These are phyloP conservation scores for Penicillium sp. DNA, from an alignment of 2,329 filamentous ascomycete genomes.

Conservation along the genomic window DNA sequence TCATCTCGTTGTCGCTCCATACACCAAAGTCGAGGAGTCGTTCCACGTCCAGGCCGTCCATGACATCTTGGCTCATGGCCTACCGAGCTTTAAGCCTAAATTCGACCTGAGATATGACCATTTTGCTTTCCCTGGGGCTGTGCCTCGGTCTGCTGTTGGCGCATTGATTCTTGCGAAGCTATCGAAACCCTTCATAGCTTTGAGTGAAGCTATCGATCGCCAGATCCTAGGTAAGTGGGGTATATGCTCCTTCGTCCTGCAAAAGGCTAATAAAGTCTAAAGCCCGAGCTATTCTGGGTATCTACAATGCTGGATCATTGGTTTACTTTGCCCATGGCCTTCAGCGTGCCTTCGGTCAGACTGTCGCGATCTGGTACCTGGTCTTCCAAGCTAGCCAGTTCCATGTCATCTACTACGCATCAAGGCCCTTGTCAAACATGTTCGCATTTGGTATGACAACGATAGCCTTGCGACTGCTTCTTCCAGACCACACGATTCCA, in stretches of 20 bases:
- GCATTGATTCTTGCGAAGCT: conserved; percentile 74
- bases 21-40: conserved; percentile 98
- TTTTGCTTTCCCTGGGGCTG: conserved; percentile 84
- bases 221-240: conserved; percentile 58
- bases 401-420: conserved; percentile 90
- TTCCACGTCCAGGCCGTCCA: conserved; percentile 96
- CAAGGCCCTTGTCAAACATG: conserved; percentile 91
- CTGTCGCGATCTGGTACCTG: conserved; percentile 77
- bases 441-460: conserved; percentile 78
- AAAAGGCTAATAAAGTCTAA: conserved; percentile 7
- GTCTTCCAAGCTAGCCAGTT: conserved; percentile 83
- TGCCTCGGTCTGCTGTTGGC: conserved; percentile 88
- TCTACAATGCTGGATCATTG: conserved; percentile 73
- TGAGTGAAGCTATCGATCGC: conserved; percentile 61
- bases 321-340: conserved; percentile 68
- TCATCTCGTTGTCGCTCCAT: conserved; percentile 76
- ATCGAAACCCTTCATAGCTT: conserved; percentile 66
- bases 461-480: conserved; percentile 51
- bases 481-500: conserved; percentile 45
- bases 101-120: conserved; percentile 77
- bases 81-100: conserved; percentile 53
- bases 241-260: background rate
- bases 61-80: conserved; percentile 82
- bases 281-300: conserved; percentile 78
- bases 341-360: conserved; percentile 68